phyloP scores from a whole-genome alignment of 2,329 filamentous ascomycete species.

The Plectosphaerella plurivora region DNA sequence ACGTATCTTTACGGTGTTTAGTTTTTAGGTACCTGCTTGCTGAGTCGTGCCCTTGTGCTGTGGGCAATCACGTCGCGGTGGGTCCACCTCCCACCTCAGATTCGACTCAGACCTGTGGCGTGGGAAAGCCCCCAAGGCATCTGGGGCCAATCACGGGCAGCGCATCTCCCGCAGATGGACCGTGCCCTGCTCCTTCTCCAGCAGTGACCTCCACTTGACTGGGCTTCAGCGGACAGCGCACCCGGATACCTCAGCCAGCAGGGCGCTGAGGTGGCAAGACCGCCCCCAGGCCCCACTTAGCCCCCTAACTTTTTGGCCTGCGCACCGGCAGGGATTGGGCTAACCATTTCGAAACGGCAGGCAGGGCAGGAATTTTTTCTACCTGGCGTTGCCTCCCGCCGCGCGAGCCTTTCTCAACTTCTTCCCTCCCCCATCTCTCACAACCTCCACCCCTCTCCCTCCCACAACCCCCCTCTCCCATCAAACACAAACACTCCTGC shows the following conservation, averaged over 20 bases:
- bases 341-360: conserved; percentile 22
- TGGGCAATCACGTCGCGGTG: too few species aligned
- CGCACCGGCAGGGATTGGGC: conserved; percentile 13
- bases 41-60: too few species aligned
- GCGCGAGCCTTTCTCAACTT: conserved; percentile 13
- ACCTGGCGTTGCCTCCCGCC: conserved; percentile 21
- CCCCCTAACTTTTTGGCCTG: conserved; percentile 4
- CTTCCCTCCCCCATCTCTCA: conserved; percentile 16
- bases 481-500: conserved; percentile 15
- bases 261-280: background rate
- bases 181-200: background rate
- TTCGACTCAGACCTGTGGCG: background rate
- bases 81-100: background rate
- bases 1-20: too few species aligned
- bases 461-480: conserved; percentile 22
- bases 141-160: background rate
- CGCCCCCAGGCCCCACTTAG: background rate
- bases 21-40: too few species aligned
- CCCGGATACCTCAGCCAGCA: background rate
- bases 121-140: background rate
- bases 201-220: background rate
- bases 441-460: conserved; percentile 21
- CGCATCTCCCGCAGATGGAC: background rate
- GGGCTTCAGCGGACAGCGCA: too few species aligned
- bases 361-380: conserved; percentile 23